Conservation (phyloP, 176 grass and related monocot species). For the Avena insularis region DNA sequence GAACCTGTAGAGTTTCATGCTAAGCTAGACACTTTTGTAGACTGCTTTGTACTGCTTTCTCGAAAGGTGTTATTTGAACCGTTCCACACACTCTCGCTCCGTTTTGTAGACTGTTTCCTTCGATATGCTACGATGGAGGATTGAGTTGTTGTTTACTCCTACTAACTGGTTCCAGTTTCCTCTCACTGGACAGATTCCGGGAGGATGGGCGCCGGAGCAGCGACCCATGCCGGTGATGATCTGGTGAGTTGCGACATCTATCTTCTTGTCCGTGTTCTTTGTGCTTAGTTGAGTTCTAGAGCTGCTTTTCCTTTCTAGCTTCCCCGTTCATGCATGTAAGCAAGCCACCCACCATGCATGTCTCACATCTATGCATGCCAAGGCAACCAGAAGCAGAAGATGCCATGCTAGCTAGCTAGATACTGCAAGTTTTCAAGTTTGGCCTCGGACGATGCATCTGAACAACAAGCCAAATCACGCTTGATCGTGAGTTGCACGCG, state of each 20-base stretch:
- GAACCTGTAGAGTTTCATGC: background rate
- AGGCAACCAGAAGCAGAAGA: background rate
- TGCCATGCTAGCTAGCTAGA: background rate
- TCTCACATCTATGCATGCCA: background rate
- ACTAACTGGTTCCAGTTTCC: slow-evolving; percentile 14
- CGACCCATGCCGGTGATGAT: slow-evolving; percentile 6
- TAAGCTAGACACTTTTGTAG: background rate
- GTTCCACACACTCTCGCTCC: background rate
- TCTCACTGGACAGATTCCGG: slow-evolving; percentile 39
- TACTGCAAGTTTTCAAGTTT: background rate
- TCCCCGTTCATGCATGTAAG: background rate
- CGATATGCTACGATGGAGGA: background rate
- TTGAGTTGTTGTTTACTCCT: background rate
- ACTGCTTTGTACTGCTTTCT: too few relatives aligned
- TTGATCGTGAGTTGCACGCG: background rate
- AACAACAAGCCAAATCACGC: background rate
- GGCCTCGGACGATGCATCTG: background rate
- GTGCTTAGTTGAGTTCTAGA: background rate
- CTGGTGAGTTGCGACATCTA: background rate
- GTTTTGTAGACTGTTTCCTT: background rate
- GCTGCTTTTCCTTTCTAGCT: background rate
- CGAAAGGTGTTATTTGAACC: too few relatives aligned
- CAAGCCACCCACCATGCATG: background rate
- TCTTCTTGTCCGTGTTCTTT: background rate
- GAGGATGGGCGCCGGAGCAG: background rate